A percentile compares a stretch with the other conserved stretches of the same genome.
Evolutionary conservation across 164 flowering plant genomes (phyloP).

Genomic region (Sedum album): DNA sequence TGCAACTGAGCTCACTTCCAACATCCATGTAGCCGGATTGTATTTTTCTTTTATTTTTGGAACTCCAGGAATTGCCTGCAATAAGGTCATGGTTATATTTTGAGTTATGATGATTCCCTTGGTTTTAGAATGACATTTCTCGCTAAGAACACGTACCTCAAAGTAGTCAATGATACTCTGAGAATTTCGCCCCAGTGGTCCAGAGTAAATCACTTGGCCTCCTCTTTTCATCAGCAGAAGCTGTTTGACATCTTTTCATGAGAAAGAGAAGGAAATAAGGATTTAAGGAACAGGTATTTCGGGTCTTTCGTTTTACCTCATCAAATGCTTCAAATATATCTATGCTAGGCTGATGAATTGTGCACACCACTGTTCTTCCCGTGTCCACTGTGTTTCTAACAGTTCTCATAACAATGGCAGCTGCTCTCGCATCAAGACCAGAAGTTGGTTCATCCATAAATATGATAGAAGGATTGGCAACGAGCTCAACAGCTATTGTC

Average conservation of each 20-base stretch:
- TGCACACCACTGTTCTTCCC: conserved; percentile 94
- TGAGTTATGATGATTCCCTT: not conserved
- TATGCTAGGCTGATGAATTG: conserved; percentile 96
- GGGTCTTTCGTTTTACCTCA: conserved; percentile 39
- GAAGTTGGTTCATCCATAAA: conserved; percentile 99
- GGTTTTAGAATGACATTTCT: not conserved
- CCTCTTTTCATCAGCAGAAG: conserved; percentile 88
- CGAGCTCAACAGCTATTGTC: conserved; percentile 95
- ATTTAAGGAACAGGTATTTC: not conserved
- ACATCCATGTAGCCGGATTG: conserved; percentile 98
- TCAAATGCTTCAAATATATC: conserved; percentile 96
- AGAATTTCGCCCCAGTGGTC: conserved; percentile 82
- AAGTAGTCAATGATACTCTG: conserved; percentile 66
- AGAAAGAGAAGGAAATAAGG: not conserved
- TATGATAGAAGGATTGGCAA: conserved; percentile 94
- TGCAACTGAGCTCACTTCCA: conserved; percentile 80
- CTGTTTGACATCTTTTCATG: conserved; percentile 20
- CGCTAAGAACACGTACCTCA: conserved; percentile 32
- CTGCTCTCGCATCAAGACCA: conserved; percentile 96
- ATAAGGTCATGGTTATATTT: not conserved
- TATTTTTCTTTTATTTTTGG: conserved; percentile 68
- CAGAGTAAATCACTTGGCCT: conserved; percentile 87
- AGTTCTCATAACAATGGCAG: conserved; percentile 97
- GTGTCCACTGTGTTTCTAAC: conserved; percentile 97
- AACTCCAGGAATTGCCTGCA: conserved; percentile 63